Evolutionary conservation across 2,329 filamentous ascomycete genomes (phyloP), one percentile per base, ranked within the genome.

Genomic region (Aspergillus proliferans): DNA sequence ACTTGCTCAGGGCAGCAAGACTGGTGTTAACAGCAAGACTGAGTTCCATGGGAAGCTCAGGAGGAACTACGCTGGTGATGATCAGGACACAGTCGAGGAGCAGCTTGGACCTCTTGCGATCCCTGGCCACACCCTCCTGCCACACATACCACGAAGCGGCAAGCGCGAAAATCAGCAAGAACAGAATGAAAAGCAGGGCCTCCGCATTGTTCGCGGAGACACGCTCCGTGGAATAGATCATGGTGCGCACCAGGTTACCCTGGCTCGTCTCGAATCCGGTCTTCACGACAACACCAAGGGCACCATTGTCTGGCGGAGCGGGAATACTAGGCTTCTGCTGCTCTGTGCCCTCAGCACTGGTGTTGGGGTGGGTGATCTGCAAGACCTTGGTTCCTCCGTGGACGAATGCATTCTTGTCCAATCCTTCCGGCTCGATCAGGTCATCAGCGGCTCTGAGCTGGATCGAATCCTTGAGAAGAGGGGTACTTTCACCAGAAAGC

Each of bases 91-190:
- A 98, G 74, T 98, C 94, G 47, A 98, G 82, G 51, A 98, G 81
- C 36, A 98, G 82, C 81, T 98, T 98, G 43, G 92, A 97, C 56
- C 93, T 86, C 77, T 98, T 97, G 66, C 93, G 86, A 64, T 97
- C 92, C 74, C 87, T 90, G 66, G 82, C 81, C 47, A 98, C 92
- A 75, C 93, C 94, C 71, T 98, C 92, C 53, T 91, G 83, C 93
- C 93, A 98, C 51, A 98, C 93, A 69, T 98, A 98, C 91, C 93
- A 96, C 10, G 93, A 95, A 46, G 93, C 93, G 48, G 93, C 94
- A 67, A 98, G 82, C 61, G 94, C 94, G 73, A 98, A 98, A 61
- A 97, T 82, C 47, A 95, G 81, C 24, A 98, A 80, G 79, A 98
- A 98, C 51, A 98, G 79, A 58, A 98, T 98, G 76, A 98, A 98